A percentile compares a stretch with the other conserved stretches of the same genome.
phyloP scores from a whole-genome alignment of 371 early-diverging fungal genomes.

The Rhizopus delemar region DNA sequence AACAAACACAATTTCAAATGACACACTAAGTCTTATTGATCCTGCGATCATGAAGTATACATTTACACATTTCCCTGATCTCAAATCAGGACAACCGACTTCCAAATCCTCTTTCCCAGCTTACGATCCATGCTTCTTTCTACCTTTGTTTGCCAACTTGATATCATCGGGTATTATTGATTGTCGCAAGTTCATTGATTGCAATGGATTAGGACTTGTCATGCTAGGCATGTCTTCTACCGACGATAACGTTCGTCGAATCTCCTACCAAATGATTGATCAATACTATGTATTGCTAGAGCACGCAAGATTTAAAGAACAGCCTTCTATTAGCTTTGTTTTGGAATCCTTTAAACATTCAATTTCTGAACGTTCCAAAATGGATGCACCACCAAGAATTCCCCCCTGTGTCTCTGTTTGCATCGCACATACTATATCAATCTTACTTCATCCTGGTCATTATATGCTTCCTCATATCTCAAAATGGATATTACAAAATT shows the following conservation, averaged over 20 bases:
- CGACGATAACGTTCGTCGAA: slow-evolving; percentile 54
- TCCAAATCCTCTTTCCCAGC: slow-evolving; percentile 17
- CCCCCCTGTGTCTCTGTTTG: slow-evolving; percentile 70
- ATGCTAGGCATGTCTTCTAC: slow-evolving; percentile 63
- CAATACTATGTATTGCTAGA: slow-evolving; percentile 61
- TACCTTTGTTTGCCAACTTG: slow-evolving; percentile 68
- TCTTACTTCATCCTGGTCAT: slow-evolving; percentile 71
- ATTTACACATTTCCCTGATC: slow-evolving; percentile 57
- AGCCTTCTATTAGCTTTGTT: slow-evolving; percentile 63
- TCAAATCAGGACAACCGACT: slow-evolving; percentile 16
- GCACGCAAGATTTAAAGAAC: slow-evolving; percentile 60
- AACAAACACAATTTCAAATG: slow-evolving; percentile 42
- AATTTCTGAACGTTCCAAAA: slow-evolving; percentile 54
- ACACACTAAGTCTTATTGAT: slow-evolving; percentile 68
- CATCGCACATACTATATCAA: slow-evolving; percentile 63
- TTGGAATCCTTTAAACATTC: slow-evolving; percentile 71
- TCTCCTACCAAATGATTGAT: slow-evolving; percentile 70
- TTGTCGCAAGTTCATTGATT: slow-evolving; percentile 66
- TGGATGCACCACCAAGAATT: slow-evolving; percentile 51
- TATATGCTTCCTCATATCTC: slow-evolving; percentile 76
- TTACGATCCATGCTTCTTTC: slow-evolving; percentile 74
- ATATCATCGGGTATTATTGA: slow-evolving; percentile 61
- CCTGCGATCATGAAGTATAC: slow-evolving; percentile 66
- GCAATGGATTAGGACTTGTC: slow-evolving; percentile 68
- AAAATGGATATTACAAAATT: slow-evolving; percentile 70